Conservation (phyloP, 2,329 filamentous ascomycete species). For the Penicillium griseofulvum region DNA sequence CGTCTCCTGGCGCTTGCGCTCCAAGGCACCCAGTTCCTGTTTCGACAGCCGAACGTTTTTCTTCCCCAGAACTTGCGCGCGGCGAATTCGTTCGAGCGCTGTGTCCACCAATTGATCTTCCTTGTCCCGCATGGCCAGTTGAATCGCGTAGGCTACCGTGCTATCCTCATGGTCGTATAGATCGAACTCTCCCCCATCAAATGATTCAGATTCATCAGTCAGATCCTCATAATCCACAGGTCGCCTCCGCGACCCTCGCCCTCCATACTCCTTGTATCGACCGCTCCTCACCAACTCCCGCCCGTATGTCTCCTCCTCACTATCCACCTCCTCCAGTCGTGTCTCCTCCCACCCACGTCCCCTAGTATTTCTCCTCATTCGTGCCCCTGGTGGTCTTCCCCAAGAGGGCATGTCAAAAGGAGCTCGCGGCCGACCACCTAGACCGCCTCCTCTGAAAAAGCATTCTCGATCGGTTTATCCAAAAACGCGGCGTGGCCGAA, state of each 20-base stretch:
- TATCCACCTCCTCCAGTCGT: conserved; percentile 42
- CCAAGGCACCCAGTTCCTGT: conserved; percentile 76
- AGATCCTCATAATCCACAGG: conserved; percentile 46
- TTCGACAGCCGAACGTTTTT: conserved; percentile 75
- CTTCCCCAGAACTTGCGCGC: conserved; percentile 72
- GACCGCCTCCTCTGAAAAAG: conserved; percentile 99
- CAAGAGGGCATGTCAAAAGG: conserved; percentile 84
- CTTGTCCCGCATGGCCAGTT: conserved; percentile 59
- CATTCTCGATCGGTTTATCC: conserved; percentile 99
- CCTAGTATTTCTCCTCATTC: conserved; percentile 61
- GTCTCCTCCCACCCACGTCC: conserved; percentile 52
- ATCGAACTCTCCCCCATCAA: conserved; percentile 51
- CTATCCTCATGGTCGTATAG: conserved; percentile 53
- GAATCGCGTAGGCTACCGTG: conserved; percentile 47
- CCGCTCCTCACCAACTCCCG: conserved; percentile 24
- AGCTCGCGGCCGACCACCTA: conserved; percentile 99
- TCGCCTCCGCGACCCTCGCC: conserved; percentile 36
- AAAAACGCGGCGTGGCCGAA: conserved; percentile 91
- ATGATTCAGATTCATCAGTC: conserved; percentile 45
- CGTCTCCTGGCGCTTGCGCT: conserved; percentile 62
- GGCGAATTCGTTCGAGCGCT: conserved; percentile 75
- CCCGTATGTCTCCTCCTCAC: conserved; percentile 42
- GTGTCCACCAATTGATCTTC: conserved; percentile 75
- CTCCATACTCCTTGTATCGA: conserved; percentile 32
- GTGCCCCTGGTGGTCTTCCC: conserved; percentile 99